Evolutionary conservation across 768 basidiomycete species (phyloP).

Genomic region (Phanerodontia chrysosporium): DNA sequence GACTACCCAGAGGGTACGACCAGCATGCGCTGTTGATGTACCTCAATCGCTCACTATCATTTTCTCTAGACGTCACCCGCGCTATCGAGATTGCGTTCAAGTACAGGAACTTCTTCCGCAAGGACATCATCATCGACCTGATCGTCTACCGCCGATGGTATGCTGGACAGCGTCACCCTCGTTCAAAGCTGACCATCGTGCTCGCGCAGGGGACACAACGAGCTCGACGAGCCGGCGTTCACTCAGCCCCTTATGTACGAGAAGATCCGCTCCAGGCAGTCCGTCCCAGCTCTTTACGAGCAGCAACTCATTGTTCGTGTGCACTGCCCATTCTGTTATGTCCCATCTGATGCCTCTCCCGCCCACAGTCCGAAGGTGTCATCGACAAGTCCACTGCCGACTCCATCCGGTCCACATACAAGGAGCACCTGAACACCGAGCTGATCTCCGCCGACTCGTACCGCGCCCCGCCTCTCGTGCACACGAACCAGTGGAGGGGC

Average conservation of each 20-base stretch:
- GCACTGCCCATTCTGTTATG: not conserved
- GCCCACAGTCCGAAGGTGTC: constrained; percentile 38
- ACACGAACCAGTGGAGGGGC: constrained; percentile 62
- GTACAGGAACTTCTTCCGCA: constrained; percentile 83
- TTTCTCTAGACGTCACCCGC: constrained; percentile 67
- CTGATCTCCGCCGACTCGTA: constrained; percentile 48
- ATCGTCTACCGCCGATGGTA: constrained; percentile 85
- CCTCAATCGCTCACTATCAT: not conserved
- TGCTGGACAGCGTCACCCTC: constrained; percentile 13
- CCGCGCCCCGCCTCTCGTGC: constrained; percentile 47
- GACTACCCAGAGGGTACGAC: constrained; percentile 78
- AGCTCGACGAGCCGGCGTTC: constrained; percentile 81
- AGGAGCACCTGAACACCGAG: constrained; percentile 57
- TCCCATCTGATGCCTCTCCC: not conserved
- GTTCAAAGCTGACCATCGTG: not conserved
- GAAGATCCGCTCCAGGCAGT: constrained; percentile 71
- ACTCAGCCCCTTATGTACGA: constrained; percentile 92
- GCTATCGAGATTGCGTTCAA: constrained; percentile 87
- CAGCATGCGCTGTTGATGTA: not conserved
- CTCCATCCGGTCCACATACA: constrained; percentile 52
- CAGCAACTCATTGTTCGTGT: constrained; percentile 64
- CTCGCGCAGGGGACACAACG: constrained; percentile 74
- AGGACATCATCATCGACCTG: constrained; percentile 87
- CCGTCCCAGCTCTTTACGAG: constrained; percentile 81
- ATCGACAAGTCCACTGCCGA: constrained; percentile 48